Conservation (phyloP, 164 flowering plant species). For the Macadamia tetraphylla region DNA sequence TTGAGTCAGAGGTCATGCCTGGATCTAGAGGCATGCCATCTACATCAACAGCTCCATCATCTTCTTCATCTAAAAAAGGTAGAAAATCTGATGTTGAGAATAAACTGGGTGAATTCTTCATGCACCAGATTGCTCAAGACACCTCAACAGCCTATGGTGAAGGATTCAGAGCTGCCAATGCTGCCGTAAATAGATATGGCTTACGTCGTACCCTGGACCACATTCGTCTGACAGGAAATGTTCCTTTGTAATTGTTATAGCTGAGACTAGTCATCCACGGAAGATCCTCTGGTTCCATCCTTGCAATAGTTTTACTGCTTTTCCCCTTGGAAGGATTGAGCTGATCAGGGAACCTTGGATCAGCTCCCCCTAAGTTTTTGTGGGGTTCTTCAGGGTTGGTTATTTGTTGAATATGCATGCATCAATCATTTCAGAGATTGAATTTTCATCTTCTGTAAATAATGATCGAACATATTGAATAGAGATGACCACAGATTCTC, state of each 20-base stretch:
- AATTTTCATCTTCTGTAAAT: no score
- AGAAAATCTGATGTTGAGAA: constrained; percentile 56
- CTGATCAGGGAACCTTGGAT: constrained; percentile 20
- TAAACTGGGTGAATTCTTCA: constrained; percentile 82
- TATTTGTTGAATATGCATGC: neutral
- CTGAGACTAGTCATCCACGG: neutral
- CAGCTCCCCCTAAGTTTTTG: constrained; percentile 24
- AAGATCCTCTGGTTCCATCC: neutral
- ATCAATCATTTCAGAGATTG: no score
- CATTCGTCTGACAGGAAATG: constrained; percentile 60
- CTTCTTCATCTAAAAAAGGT: constrained; percentile 69
- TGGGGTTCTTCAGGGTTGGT: constrained; percentile 17
- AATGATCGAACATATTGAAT: no score
- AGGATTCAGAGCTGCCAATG: constrained; percentile 79
- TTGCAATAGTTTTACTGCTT: neutral
- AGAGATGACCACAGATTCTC: no score
- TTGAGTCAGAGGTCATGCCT: constrained; percentile 83
- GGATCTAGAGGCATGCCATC: constrained; percentile 48
- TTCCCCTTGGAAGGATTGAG: constrained; percentile 22
- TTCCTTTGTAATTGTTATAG: constrained; percentile 34
- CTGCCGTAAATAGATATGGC: constrained; percentile 84
- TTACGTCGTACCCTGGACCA: constrained; percentile 75
- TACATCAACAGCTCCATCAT: constrained; percentile 51
- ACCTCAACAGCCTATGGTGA: constrained; percentile 89
- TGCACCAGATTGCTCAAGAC: constrained; percentile 82